These are phyloP conservation scores for Sarocladium oryzae DNA, from an alignment of 2,329 filamentous ascomycete genomes.

Conservation along the genomic window DNA sequence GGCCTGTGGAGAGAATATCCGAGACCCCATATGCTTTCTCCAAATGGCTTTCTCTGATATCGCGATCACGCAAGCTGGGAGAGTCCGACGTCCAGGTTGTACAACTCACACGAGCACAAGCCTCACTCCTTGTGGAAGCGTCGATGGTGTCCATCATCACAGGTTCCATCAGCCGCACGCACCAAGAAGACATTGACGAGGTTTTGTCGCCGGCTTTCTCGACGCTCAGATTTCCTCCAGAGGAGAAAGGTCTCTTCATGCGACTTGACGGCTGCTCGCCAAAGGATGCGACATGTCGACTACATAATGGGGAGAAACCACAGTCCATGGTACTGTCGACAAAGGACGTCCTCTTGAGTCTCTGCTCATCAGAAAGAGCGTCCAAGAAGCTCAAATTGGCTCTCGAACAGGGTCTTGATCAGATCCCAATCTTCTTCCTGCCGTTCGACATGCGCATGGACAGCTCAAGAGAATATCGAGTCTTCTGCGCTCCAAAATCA, in stretches of 20 bases:
- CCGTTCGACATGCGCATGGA: conserved; percentile 34
- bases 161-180: conserved; percentile 21
- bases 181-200: conserved; percentile 26
- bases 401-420: conserved; percentile 10
- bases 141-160: conserved; percentile 26
- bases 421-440: conserved; percentile 30
- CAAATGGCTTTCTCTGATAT: conserved; percentile 35
- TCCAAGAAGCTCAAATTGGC: conserved; percentile 16
- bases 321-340: conserved; percentile 20
- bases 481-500: conserved; percentile 32
- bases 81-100: conserved; percentile 21
- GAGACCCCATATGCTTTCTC: conserved; percentile 31
- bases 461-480: conserved; percentile 32
- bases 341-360: conserved; percentile 27
- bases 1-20: conserved; percentile 21
- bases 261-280: conserved; percentile 35
- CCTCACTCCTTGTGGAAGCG: conserved; percentile 22
- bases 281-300: conserved; percentile 30
- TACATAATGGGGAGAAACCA: conserved; percentile 14
- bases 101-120: conserved; percentile 21
- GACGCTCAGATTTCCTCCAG: conserved; percentile 20
- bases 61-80: conserved; percentile 24
- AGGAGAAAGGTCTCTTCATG: conserved; percentile 31
- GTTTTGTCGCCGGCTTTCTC: conserved; percentile 21
- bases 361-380: conserved; percentile 32